Evolutionary conservation across 768 basidiomycete genomes (phyloP).

Genomic region (Mycena crocata): DNA sequence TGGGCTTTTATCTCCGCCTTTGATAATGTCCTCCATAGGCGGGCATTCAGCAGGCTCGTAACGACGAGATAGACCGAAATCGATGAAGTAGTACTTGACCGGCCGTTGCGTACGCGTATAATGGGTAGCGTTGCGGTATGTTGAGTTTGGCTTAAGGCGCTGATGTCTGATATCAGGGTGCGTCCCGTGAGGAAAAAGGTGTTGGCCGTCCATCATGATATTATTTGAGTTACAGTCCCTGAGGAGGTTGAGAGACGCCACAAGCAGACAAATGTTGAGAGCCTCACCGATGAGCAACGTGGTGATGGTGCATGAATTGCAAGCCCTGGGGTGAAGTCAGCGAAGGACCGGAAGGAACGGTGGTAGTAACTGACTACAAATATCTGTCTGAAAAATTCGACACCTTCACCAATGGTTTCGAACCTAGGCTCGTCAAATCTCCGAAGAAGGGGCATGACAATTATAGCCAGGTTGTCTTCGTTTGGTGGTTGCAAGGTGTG

Average conservation of each 20-base stretch:
- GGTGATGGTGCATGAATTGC: slow-evolving; percentile 6
- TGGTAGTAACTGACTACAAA: not conserved
- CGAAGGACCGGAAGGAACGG: not conserved
- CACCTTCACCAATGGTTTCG: slow-evolving; percentile 40
- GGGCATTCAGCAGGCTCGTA: not conserved
- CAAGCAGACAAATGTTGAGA: not conserved
- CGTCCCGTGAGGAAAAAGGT: not conserved
- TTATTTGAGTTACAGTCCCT: slow-evolving; percentile 6
- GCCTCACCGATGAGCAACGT: not conserved
- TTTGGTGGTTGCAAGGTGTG: not conserved
- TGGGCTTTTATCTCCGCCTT: not conserved
- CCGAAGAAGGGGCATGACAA: slow-evolving; percentile 46
- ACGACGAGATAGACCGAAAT: slow-evolving; percentile 1
- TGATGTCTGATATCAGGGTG: not conserved
- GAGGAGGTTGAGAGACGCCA: not conserved
- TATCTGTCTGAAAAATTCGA: not conserved
- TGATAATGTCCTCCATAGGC: not conserved
- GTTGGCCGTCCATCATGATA: slow-evolving; percentile 9
- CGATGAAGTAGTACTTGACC: slow-evolving; percentile 10
- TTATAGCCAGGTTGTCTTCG: slow-evolving; percentile 8
- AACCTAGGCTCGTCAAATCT: slow-evolving; percentile 37
- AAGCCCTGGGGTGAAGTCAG: not conserved
- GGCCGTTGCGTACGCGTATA: not conserved
- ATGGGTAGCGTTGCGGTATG: not conserved
- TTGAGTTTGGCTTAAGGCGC: not conserved